Evolutionary conservation across 1,139 yeast species (phyloP), one percentile per base, ranked within the genome.

Genomic region (Blastobotrys buckinghamii): DNA sequence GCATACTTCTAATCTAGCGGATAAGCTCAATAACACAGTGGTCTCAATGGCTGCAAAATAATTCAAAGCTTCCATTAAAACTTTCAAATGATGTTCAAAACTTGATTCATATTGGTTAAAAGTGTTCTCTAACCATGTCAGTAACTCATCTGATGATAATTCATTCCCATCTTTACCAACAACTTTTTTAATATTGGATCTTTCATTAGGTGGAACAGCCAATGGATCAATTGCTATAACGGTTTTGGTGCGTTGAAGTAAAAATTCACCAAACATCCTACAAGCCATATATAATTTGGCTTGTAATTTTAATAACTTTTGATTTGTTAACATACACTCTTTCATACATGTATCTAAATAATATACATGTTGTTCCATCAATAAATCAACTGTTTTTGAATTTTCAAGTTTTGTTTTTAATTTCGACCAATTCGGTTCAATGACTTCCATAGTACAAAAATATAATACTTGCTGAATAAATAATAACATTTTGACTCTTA

Each of bases 281-380:
- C 70, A 68, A 9, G 67, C 60, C 26, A 63, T 53, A 47, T 66
- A 58, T n/a, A 69, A 55, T 52, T 68, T 66, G 32, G 66, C 61
- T 50, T 61, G 69, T 10, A 77, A 69, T 44, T 73, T 69, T 44
- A 84, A 69, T 45, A 84, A 67, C 43, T 73, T 75, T 24, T 78
- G 75, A 50, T 81, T 79, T 1, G 92, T 82, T 45, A 87, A 70
- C 61, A 85, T 73, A 24, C 89, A 78, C 54, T 83, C 87, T 54
- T 81, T 76, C 58, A 87, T 66, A 27, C 84, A 73, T 1, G 83
- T 77, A 59, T 82, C 84, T 53, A 87, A 67, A 57, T 77, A 82
- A 6, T 76, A 72, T 35, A 82, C 79, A 53, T 85, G 73, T 36
- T 70, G 70, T 20, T 67, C 68, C 54, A 75, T 74, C 33, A 86